Percentiles rank a stretch among this genome's conserved stretches.
Evolutionary conservation across 2,329 filamentous ascomycete species (phyloP).

Genomic region (Coniosporium tulheliwenetii): DNA sequence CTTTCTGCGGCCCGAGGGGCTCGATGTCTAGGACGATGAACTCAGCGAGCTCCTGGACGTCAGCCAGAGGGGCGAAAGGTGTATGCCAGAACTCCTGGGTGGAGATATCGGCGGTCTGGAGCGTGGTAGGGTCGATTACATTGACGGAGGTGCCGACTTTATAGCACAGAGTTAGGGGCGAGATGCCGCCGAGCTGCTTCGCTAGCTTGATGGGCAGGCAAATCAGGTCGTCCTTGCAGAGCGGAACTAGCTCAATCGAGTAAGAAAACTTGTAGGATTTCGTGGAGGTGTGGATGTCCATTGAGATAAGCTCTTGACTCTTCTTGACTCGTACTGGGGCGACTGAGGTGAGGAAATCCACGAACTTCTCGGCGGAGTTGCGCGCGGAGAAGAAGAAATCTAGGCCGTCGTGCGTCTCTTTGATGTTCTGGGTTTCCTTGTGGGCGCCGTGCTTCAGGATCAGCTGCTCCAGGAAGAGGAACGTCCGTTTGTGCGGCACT

Average conservation of each 20-base stretch:
- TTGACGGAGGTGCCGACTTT: constrained; percentile 81
- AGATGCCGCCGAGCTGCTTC: constrained; percentile 75
- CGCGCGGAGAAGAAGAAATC: constrained; percentile 87
- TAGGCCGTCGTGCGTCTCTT: constrained; percentile 86
- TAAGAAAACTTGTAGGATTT: constrained; percentile 93
- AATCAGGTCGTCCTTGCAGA: constrained; percentile 97
- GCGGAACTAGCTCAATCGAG: constrained; percentile 76
- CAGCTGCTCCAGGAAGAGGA: constrained; percentile 76
- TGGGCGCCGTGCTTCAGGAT: constrained; percentile 91
- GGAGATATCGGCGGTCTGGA: constrained; percentile 78
- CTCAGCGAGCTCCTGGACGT: constrained; percentile 72
- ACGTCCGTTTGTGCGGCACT: constrained; percentile 84
- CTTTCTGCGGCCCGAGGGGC: constrained; percentile 55
- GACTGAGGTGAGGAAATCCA: constrained; percentile 77
- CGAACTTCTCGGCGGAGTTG: constrained; percentile 84
- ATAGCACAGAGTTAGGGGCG: constrained; percentile 72
- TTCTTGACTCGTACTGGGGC: constrained; percentile 67
- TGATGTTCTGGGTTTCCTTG: constrained; percentile 92
- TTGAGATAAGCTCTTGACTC: constrained; percentile 83
- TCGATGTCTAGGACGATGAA: constrained; percentile 95
- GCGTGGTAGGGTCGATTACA: constrained; percentile 75
- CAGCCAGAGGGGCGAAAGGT: constrained; percentile 71
- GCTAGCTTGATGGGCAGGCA: constrained; percentile 80
- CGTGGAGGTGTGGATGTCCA: constrained; percentile 78
- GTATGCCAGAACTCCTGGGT: constrained; percentile 77